phyloP scores from a whole-genome alignment of 2,329 filamentous ascomycete genomes.

The Stagonosporopsis vannaccii region DNA sequence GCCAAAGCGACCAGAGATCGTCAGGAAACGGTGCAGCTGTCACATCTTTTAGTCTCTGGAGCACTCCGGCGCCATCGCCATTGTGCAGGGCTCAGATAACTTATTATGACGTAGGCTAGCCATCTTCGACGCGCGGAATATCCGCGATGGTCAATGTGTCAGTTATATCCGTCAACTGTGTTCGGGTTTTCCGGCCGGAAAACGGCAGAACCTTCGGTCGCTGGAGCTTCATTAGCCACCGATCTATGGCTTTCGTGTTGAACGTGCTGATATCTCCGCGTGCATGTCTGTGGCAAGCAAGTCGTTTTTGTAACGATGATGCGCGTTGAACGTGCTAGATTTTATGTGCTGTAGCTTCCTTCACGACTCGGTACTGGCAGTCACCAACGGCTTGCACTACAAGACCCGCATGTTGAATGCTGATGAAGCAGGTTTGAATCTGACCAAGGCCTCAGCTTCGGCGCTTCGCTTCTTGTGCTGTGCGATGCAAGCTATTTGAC shows the following conservation, averaged over 20 bases:
- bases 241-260: neutral
- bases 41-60: constrained; percentile 5
- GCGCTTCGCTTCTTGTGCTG: neutral
- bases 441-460: neutral
- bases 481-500: neutral
- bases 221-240: neutral
- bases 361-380: no score
- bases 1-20: no score
- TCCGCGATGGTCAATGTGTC: neutral
- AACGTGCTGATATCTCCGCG: neutral
- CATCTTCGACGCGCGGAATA: neutral
- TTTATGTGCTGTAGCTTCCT: no score
- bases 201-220: neutral
- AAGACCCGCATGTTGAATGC: neutral
- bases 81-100: neutral
- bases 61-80: constrained; percentile 4
- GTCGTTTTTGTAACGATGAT: neutral
- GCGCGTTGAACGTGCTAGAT: no score
- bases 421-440: neutral
- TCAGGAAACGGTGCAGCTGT: constrained; percentile 1
- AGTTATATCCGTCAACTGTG: neutral
- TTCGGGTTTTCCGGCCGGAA: constrained; percentile 4
- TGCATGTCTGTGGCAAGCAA: neutral
- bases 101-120: constrained; percentile 8
- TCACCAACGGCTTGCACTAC: neutral